Conservation (phyloP, 768 basidiomycete species). For the Tremella fuciformis region DNA sequence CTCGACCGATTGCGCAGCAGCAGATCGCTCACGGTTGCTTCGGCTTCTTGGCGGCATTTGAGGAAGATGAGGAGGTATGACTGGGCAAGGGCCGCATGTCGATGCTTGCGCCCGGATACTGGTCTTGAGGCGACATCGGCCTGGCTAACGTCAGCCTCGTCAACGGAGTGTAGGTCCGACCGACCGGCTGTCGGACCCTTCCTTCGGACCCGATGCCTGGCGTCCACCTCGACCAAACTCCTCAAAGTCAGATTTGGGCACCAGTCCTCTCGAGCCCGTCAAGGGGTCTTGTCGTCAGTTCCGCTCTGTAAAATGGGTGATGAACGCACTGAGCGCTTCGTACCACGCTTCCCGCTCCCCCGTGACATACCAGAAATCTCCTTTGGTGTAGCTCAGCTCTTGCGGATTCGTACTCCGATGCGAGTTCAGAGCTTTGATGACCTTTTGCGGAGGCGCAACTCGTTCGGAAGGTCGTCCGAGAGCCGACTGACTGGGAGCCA, state of each 20-base stretch:
- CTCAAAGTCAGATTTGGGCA: slow-evolving; percentile 82
- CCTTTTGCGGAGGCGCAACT: slow-evolving; percentile 84
- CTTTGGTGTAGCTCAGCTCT: slow-evolving; percentile 83
- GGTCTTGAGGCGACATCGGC: not conserved
- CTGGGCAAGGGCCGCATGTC: not conserved
- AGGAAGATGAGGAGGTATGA: not conserved
- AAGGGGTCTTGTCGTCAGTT: slow-evolving; percentile 62
- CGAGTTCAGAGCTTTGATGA: slow-evolving; percentile 75
- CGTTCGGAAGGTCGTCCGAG: slow-evolving; percentile 68
- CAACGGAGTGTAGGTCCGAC: not conserved
- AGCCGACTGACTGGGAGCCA: slow-evolving; percentile 4
- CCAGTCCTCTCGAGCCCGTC: slow-evolving; percentile 83
- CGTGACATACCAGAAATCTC: slow-evolving; percentile 96
- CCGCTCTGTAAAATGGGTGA: not conserved
- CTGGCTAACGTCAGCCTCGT: not conserved
- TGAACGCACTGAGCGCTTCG: slow-evolving; percentile 70
- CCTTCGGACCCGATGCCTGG: slow-evolving; percentile 8
- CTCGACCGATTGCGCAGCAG: not conserved
- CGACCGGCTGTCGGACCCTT: slow-evolving; percentile 4
- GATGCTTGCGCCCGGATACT: not conserved
- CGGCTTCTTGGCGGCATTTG: slow-evolving; percentile 15
- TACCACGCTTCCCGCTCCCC: slow-evolving; percentile 77
- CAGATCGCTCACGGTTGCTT: slow-evolving; percentile 25
- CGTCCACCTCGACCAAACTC: slow-evolving; percentile 70
- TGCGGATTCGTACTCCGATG: slow-evolving; percentile 72